Evolutionary conservation across 805 yeast species (phyloP).

Genomic region (Pichia cephalocereana): DNA sequence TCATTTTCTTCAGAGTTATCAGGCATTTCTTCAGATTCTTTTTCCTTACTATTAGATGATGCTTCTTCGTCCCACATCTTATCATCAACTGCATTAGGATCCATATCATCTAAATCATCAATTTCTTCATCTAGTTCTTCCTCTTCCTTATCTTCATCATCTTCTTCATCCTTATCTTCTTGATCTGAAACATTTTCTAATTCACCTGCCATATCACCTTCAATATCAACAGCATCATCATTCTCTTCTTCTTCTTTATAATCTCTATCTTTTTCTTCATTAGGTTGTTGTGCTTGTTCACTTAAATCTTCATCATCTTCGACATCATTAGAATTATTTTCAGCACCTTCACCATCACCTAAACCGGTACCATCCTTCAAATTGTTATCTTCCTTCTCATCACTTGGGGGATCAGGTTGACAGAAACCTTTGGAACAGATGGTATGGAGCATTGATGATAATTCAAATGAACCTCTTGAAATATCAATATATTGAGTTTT

Average conservation of each 20-base stretch:
- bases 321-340: conserved; percentile 70
- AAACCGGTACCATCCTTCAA: conserved; percentile 89
- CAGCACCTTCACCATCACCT: conserved; percentile 73
- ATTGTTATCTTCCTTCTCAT: conserved; percentile 48
- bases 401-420: conserved; percentile 72
- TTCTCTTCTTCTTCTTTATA: conserved; percentile 60
- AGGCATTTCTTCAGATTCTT: conserved; percentile 66
- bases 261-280: conserved; percentile 63
- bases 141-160: conserved; percentile 47
- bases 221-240: conserved; percentile 87
- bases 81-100: conserved; percentile 92
- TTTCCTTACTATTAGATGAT: conserved; percentile 66
- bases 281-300: conserved; percentile 64
- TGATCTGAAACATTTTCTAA: conserved; percentile 62
- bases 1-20: conserved; percentile 41
- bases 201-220: conserved; percentile 96
- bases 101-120: conserved; percentile 81
- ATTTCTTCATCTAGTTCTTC: conserved; percentile 82
- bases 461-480: conserved; percentile 52
- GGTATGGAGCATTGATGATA: conserved; percentile 46
- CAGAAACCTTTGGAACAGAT: conserved; percentile 83
- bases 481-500: conserved; percentile 42
- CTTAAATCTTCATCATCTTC: conserved; percentile 87
- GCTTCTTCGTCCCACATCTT: conserved; percentile 98
- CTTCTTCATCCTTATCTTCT: conserved; percentile 39